Base-by-base conservation (phyloP, 2,329 filamentous ascomycete genomes). In the Teratosphaeriaceae sp. region DNA sequence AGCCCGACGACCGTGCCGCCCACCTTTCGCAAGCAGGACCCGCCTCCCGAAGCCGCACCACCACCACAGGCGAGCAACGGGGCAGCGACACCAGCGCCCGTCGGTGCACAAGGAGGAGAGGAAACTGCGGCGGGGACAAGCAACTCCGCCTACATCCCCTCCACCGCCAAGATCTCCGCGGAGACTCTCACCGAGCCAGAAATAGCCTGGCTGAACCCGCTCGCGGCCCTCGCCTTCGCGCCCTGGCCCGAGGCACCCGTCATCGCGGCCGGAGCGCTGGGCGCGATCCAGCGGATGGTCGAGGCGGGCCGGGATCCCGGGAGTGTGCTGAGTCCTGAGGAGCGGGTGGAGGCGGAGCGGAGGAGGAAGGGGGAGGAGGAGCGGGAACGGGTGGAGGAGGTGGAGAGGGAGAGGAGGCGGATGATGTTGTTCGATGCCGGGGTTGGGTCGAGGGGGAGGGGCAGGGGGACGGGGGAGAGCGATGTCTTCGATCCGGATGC, bases 1-100 rank as follows among this genome's bases (percentile, higher is more conserved):
- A 84, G 82, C 62, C 84, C 82, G 60, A 88, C 82, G 51, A 90
- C 87, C 1, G 74, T 88, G 11, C 85, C 87, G 0, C 82, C 82
- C 0, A 78, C 78, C 2, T 70, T 65, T 53, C 56, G 58, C 45
- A 54, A 50, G 46, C 46, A 51, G 36, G 52, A 50, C 18, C 41
- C 16, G 12, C 15, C 27, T 30, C 27, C 4, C 27, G 36, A 7
- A 46, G 46, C 23, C 34, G 24, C 15, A 42, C 42, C 3, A 31
- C 30, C 11, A 16, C 45, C 50, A 3, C 53, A 58, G 34, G 54
- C 55, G 26, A 48, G 55, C 8, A 65, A 62, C 37, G 62, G 60
- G 15, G 57, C 59, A 38, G 53, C 57, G 13, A 60, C 60, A 8
- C 57, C 59, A 11, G 49, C 54, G 6, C 42, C 47, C 13, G 52